Evolutionary conservation across 2,329 filamentous ascomycete species (phyloP).

Genomic region (Leptographium procerum): DNA sequence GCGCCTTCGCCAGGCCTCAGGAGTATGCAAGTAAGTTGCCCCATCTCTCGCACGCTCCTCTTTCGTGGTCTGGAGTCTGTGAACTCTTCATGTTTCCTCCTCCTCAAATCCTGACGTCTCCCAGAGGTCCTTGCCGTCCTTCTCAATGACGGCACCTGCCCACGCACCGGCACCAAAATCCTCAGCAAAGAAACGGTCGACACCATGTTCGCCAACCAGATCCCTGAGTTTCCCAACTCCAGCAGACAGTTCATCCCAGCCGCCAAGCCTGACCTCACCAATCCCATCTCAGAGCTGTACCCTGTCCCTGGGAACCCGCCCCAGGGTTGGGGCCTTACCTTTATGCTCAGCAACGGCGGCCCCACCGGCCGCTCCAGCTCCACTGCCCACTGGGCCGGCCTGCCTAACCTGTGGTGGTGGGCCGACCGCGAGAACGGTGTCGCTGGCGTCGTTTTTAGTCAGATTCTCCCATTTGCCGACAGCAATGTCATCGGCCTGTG

Average conservation of each 20-base stretch:
- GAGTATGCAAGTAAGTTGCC: conserved; percentile 22
- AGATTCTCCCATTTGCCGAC: conserved; percentile 34
- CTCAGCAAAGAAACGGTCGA: conserved; percentile 43
- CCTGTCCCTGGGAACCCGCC: conserved; percentile 29
- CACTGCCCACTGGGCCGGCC: conserved; percentile 42
- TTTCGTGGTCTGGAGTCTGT: too few species aligned
- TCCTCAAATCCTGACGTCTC: neutral
- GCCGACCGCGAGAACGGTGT: conserved; percentile 44
- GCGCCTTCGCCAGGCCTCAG: conserved; percentile 27
- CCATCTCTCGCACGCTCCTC: neutral
- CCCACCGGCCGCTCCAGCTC: conserved; percentile 34
- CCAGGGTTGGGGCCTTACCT: conserved; percentile 50
- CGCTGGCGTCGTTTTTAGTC: conserved; percentile 33
- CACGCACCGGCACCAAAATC: conserved; percentile 39
- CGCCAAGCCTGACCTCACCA: conserved; percentile 33
- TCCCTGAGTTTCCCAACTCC: conserved; percentile 38
- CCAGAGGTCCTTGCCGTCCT: conserved; percentile 45
- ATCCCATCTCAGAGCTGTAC: conserved; percentile 35
- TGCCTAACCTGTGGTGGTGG: conserved; percentile 50
- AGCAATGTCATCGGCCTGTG: conserved; percentile 25
- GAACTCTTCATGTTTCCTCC: neutral
- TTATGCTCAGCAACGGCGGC: conserved; percentile 35
- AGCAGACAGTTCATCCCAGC: conserved; percentile 28
- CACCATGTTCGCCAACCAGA: conserved; percentile 51
- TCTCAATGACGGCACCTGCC: conserved; percentile 49